Percentiles rank a stretch among this genome's conserved stretches.
Conservation (phyloP, 179 eudicot genomes). For the Heliamphora pulchella region DNA sequence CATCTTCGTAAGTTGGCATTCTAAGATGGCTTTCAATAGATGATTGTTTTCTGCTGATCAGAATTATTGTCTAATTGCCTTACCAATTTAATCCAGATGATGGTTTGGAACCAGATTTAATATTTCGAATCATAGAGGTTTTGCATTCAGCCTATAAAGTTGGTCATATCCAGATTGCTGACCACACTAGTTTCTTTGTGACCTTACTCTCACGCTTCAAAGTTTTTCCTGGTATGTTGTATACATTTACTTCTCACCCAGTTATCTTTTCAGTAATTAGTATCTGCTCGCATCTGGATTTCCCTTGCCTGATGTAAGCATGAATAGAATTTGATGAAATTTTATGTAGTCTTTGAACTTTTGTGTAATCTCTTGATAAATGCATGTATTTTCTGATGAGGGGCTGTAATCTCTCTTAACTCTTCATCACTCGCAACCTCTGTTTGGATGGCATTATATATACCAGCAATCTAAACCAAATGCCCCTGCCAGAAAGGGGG, state of each 20-base stretch:
- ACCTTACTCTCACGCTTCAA: constrained; percentile 65
- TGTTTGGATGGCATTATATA: background rate
- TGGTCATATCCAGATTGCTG: constrained; percentile 65
- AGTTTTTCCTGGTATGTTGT: constrained; percentile 49
- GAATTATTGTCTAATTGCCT: background rate
- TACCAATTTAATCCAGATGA: constrained; percentile 38
- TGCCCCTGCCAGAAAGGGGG: background rate
- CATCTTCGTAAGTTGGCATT: background rate
- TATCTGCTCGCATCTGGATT: background rate
- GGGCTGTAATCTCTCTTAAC: background rate
- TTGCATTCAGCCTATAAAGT: constrained; percentile 65
- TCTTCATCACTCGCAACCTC: background rate
- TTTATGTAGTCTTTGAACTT: no score
- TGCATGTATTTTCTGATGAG: background rate
- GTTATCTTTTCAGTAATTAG: background rate
- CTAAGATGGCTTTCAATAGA: background rate
- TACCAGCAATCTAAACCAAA: constrained; percentile 1
- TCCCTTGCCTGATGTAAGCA: no score
- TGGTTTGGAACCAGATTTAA: constrained; percentile 46
- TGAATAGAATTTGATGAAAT: no score
- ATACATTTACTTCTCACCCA: background rate
- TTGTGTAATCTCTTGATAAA: background rate
- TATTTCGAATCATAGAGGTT: constrained; percentile 71
- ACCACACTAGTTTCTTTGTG: constrained; percentile 75
- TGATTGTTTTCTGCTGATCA: background rate